A percentile compares a stretch with the other conserved stretches of the same genome.
These are phyloP conservation scores for Dissoconium aciculare DNA, from an alignment of 2,329 filamentous ascomycete genomes.

Conservation along the genomic window DNA sequence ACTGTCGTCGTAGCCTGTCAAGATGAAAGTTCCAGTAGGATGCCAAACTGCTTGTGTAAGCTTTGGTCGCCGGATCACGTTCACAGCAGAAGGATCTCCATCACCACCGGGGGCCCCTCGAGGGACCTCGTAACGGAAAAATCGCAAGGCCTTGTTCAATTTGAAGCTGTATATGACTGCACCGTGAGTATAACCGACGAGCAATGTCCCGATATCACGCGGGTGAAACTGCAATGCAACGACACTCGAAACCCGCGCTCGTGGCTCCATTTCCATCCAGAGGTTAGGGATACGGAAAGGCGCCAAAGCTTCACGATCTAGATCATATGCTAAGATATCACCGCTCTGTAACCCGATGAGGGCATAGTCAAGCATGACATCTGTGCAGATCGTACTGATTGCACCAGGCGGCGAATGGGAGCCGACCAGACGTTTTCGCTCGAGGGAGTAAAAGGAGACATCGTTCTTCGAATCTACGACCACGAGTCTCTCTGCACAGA, in stretches of 20 bases:
- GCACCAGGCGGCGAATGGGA: slow-evolving; percentile 63
- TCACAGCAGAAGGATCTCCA: slow-evolving; percentile 46
- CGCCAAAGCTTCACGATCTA: slow-evolving; percentile 64
- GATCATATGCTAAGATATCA: slow-evolving; percentile 81
- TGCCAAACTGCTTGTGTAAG: slow-evolving; percentile 84
- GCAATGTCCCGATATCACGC: slow-evolving; percentile 74
- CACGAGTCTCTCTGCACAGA: slow-evolving; percentile 72
- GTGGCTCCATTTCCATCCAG: slow-evolving; percentile 61
- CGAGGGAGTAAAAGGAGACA: slow-evolving; percentile 66
- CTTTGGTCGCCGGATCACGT: slow-evolving; percentile 52
- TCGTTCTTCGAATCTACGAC: slow-evolving; percentile 79
- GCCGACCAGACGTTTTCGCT: slow-evolving; percentile 49
- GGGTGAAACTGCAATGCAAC: slow-evolving; percentile 76
- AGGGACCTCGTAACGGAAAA: slow-evolving; percentile 70
- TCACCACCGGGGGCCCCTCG: slow-evolving; percentile 69
- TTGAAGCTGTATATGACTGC: slow-evolving; percentile 91
- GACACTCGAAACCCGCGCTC: slow-evolving; percentile 48
- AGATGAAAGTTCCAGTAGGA: slow-evolving; percentile 76
- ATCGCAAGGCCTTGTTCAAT: slow-evolving; percentile 62
- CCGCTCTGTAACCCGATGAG: slow-evolving; percentile 54
- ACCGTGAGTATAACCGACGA: slow-evolving; percentile 82
- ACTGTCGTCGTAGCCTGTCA: slow-evolving; percentile 79
- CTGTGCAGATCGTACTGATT: slow-evolving; percentile 59
- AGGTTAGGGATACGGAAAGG: slow-evolving; percentile 75
- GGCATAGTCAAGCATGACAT: slow-evolving; percentile 86